Percentiles rank a stretch among this genome's conserved stretches.
phyloP scores from a whole-genome alignment of 1,284 basidiomycete species.

The Pyrrhoderma noxium region DNA sequence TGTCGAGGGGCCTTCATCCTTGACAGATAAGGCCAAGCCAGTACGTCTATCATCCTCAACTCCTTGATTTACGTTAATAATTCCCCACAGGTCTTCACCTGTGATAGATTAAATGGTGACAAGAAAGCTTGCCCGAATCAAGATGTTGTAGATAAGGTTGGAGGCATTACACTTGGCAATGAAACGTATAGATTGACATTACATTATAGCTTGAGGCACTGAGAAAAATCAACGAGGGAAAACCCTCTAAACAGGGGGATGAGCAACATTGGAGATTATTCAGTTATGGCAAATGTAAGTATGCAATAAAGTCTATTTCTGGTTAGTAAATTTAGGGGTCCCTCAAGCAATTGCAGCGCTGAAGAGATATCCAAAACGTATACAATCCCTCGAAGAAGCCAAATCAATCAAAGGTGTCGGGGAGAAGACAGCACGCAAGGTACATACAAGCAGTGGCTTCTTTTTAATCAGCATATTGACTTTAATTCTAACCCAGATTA shows the following conservation, averaged over 20 bases:
- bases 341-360: conserved; percentile 54
- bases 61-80: neutral
- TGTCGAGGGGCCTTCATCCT: neutral
- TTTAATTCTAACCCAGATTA: conserved; percentile 42
- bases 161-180: neutral
- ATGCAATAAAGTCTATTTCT: no score
- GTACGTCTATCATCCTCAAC: neutral
- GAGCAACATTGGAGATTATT: conserved; percentile 59
- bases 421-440: conserved; percentile 69
- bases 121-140: conserved; percentile 44
- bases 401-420: conserved; percentile 59
- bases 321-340: no score
- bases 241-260: conserved; percentile 32
- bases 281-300: conserved; percentile 54
- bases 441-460: conserved; percentile 30
- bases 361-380: conserved; percentile 48
- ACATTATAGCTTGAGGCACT: conserved; percentile 53
- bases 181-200: neutral
- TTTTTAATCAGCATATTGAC: neutral
- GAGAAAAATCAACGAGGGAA: conserved; percentile 50
- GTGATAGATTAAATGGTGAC: conserved; percentile 40
- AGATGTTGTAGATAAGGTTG: conserved; percentile 60
- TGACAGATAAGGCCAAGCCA: neutral
- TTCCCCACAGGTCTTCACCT: conserved; percentile 44
- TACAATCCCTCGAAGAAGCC: conserved; percentile 60